A percentile compares a stretch with the other conserved stretches of the same genome.
These are phyloP conservation scores for Cystobasidium pallidum DNA, from an alignment of 1,284 basidiomycete genomes.

Conservation along the genomic window DNA sequence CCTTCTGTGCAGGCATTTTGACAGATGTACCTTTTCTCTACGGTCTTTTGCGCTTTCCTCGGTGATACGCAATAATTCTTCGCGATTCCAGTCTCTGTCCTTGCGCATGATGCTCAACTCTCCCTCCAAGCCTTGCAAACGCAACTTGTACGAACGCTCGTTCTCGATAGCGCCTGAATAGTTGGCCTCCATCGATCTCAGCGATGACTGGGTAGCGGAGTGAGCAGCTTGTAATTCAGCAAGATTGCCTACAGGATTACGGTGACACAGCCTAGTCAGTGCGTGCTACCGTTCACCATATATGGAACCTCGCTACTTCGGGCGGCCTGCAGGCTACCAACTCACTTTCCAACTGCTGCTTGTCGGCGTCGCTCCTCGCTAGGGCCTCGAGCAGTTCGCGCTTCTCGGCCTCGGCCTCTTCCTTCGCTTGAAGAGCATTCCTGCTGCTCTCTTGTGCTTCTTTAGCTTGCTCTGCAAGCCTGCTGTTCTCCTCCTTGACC, in stretches of 20 bases:
- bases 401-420: conserved; percentile 68
- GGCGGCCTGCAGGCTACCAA: conserved; percentile 27
- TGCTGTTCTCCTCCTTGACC: conserved; percentile 74
- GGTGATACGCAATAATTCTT: conserved; percentile 67
- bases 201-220: conserved; percentile 31
- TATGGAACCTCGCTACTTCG: neutral
- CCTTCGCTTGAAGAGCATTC: conserved; percentile 73
- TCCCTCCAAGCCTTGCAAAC: conserved; percentile 56
- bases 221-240: conserved; percentile 44
- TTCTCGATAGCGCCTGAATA: conserved; percentile 36
- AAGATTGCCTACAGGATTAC: conserved; percentile 52
- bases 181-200: conserved; percentile 39
- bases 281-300: neutral
- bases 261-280: conserved; percentile 41
- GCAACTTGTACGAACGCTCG: conserved; percentile 35
- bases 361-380: conserved; percentile 54
- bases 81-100: conserved; percentile 67
- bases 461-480: conserved; percentile 65
- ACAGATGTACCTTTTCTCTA: conserved; percentile 57
- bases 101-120: conserved; percentile 64
- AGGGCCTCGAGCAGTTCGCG: conserved; percentile 60
- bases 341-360: conserved; percentile 54
- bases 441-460: conserved; percentile 64
- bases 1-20: neutral
- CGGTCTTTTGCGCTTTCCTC: conserved; percentile 75